Percentiles rank a stretch among this genome's conserved stretches.
These are phyloP conservation scores for Mycena metata DNA, from an alignment of 768 basidiomycete species.

Conservation along the genomic window DNA sequence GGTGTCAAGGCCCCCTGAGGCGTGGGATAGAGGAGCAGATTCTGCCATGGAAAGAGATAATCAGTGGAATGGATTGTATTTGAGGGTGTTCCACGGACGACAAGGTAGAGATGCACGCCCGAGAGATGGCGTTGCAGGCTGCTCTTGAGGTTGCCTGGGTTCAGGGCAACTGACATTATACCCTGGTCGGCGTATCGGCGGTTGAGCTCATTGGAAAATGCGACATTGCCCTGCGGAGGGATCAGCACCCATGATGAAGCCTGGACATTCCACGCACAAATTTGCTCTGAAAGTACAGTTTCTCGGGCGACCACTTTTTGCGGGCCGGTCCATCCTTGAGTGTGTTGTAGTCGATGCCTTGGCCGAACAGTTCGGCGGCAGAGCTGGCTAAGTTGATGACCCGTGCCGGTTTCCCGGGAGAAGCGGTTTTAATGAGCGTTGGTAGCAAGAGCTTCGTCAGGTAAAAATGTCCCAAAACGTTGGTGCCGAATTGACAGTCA, in stretches of 20 bases:
- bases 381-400: conserved; percentile 50
- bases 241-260: too few species aligned
- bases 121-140: conserved; percentile 26
- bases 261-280: conserved; percentile 21
- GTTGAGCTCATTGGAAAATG: conserved; percentile 59
- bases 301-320: conserved; percentile 19
- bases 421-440: conserved; percentile 51
- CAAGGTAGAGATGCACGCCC: not conserved
- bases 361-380: conserved; percentile 19
- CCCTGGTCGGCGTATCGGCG: conserved; percentile 57
- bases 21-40: conserved; percentile 45
- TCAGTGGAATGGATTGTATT: not conserved
- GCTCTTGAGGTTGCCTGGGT: conserved; percentile 52
- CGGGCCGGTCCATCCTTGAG: conserved; percentile 43
- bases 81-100: conserved; percentile 12
- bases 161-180: conserved; percentile 56
- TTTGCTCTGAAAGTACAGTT: conserved; percentile 43
- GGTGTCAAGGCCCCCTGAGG: conserved; percentile 62
- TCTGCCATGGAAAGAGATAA: not conserved
- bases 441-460: conserved; percentile 67
- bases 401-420: conserved; percentile 57
- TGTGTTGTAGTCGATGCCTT: conserved; percentile 36
- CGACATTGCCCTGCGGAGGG: conserved; percentile 66
- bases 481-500: conserved; percentile 44
- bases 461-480: conserved; percentile 64